Base-by-base conservation (phyloP, 164 flowering plant genomes). In the Stephania yunnanensis region DNA sequence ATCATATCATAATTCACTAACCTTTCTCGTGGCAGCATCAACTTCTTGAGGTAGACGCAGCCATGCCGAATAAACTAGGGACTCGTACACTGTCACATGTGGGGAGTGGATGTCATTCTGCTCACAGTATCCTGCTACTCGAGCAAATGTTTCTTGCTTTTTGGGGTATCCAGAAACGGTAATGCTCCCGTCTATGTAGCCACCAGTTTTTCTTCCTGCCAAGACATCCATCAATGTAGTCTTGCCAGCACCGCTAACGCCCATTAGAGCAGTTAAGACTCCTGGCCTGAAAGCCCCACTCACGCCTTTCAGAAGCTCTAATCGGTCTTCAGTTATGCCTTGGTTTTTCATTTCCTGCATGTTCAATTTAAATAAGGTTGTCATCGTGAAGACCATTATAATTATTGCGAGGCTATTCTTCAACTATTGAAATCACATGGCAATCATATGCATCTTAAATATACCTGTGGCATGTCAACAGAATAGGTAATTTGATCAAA, bases 181-280 rank as follows among this genome's bases (percentile, higher is more conserved):
- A 44, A 87, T 83, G 63, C 50, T 71, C 75, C 87, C 89, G 2
- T 85, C 84, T 2, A 85, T 85, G 63, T 87, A 80, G 29, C 87
- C 89, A 44, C 85, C 81, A 5, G 87, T 85, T 78, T 87, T 87
- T 50, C 87, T 80, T 55, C 89, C 87, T 1, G 89, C 84, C 53
- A 87, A 72, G 10, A 85, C 89, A 78, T 87, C 89, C 87, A 87
- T 79, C 61, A 87, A 79, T 22, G 89, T 87, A 9, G 89, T 85
- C 72, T 87, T 87, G 12, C 89, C 89, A 68, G 89, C 89, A 19
- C 87, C 89, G 77, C 87, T 87, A 36, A 85, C 84, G 75, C 89
- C 89, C 89, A 87, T 87, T 53, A 85, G 73, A 72, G 87, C 89
- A 50, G 87, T 87, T 17, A 87, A 82, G 46, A 87, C 84, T 71